phyloP scores from a whole-genome alignment of 805 yeast species.

The Metschnikowia continentalis region DNA sequence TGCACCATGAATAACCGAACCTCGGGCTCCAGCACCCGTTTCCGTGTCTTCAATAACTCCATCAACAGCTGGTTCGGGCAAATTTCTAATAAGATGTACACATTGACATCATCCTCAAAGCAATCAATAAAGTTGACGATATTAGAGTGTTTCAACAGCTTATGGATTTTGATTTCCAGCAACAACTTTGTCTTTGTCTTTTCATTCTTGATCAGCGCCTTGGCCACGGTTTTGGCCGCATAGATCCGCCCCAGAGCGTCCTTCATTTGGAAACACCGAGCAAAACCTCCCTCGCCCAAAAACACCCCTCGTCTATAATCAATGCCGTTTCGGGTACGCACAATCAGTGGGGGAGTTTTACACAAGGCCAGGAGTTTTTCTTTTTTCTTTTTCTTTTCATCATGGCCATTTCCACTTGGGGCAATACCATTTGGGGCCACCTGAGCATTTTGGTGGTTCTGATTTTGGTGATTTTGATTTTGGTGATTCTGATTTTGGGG shows the following conservation, averaged over 20 bases:
- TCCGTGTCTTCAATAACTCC: slow-evolving; percentile 86
- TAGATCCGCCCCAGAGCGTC: slow-evolving; percentile 81
- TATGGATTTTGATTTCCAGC: slow-evolving; percentile 93
- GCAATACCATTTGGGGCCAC: too few species aligned
- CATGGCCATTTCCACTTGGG: neutral
- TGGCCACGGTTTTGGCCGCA: slow-evolving; percentile 98
- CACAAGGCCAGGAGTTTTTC: slow-evolving; percentile 88
- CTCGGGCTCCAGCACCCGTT: slow-evolving; percentile 85
- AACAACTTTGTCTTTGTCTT: slow-evolving; percentile 83
- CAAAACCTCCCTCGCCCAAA: slow-evolving; percentile 98
- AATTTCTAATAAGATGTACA: slow-evolving; percentile 87
- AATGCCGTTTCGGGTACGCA: slow-evolving; percentile 79
- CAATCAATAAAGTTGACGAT: slow-evolving; percentile 93
- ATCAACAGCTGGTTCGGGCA: slow-evolving; percentile 92
- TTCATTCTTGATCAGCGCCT: slow-evolving; percentile 84
- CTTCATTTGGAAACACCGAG: slow-evolving; percentile 95
- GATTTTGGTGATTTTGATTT: too few species aligned
- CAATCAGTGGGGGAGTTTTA: slow-evolving; percentile 94
- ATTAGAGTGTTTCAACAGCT: slow-evolving; percentile 81
- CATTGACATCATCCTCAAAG: slow-evolving; percentile 94
- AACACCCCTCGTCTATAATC: slow-evolving; percentile 88
- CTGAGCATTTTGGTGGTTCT: too few species aligned
- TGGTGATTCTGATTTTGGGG: too few species aligned
- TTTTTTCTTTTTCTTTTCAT: slow-evolving; percentile 56
- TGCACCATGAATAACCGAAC: slow-evolving; percentile 87